Evolutionary conservation across 2,329 filamentous ascomycete species (phyloP), one percentile per base, ranked within the genome.

Genomic region (Nemania sp.): DNA sequence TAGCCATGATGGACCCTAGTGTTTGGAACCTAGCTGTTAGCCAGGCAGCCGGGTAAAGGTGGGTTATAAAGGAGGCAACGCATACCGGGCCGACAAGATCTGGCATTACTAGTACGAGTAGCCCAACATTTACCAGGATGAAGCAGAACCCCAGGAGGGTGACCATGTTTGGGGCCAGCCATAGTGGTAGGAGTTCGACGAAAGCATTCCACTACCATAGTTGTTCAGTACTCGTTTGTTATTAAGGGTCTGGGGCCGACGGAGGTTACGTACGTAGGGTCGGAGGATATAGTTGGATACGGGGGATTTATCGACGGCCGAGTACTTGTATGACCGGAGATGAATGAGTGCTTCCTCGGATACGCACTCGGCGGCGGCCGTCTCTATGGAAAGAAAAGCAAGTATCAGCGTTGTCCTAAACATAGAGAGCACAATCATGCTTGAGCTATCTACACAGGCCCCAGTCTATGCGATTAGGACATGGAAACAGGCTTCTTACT

Each of bases 121-220:
- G 76, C 24, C 84, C 87, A 68, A 99, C 88, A 79, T 99, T 98
- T 68, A 83, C 89, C 60, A 99, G 83, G 74, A 99, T 97, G 85
- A 95, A 98, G 82, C 92, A 90, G 86, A 98, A 99, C 66, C 96
- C 96, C 55, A 98, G 82, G 26, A 99, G 86, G 73, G 96, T 99
- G 67, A 99, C 95, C 90, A 98, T 96, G 79, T 99, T 99, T 38
- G 96, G 96, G 29, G 96, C 96, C 62, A 99, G 88, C 94, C 95
- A 99, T 88, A 98, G 83, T 71, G 96, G 96, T 76, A 99, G 83
- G 49, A 98, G 82, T 79, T 97, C 90, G 75, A 98, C 96, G 75
- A 94, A 94, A 72, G 90, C 93, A 88, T 98, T 98, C 96, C 96
- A 99, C 95, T 98, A 81, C 77, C 74, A 66, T 41, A 57, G 24